Evolutionary conservation across 2,329 filamentous ascomycete genomes (phyloP), one percentile per base, ranked within the genome.

Genomic region (Beauveria asiatica): DNA sequence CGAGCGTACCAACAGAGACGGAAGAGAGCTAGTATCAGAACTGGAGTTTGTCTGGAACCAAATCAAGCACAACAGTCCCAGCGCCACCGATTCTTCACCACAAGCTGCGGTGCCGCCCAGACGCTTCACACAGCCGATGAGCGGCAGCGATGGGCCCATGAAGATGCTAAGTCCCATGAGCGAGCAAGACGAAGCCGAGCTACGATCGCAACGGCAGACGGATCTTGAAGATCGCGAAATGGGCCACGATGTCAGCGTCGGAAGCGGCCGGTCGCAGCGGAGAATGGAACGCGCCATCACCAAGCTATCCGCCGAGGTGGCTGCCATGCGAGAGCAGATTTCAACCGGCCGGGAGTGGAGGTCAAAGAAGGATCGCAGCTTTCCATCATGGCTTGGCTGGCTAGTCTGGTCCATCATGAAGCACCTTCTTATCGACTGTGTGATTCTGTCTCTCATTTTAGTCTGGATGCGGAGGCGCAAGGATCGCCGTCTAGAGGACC

Each of bases 31-130:
- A 44, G 92, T 97, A 42, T 82, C 86, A 10, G 94, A 99, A 73
- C 83, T 99, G n/a, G 94, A 99, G 75, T 99, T 97, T 68, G 93
- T 99, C 44, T 99, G 94, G 94, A 92, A 97, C 67, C 94, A 97
- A 73, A 93, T 99, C 67, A 96, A 94, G 73, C 88, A 88, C 66
- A 97, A 93, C 68, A 84, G 84, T 11, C 84, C 87, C 4, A 84
- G 83, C 19, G 85, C 87, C 42, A 76, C 85, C 44, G 72, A 81
- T 45, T 80, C 82, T 11, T 83, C 80, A 1, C 80, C 81, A n/a
- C 78, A 80, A 64, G 75, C 75, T 27, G 73, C 71, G 59, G 70
- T 59, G 21, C 30, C 57, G 3, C 21, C 42, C 3, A 42, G 50
- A 23, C 57, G 75, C 64, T 80, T 80, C 65, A 71, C 78, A 67